phyloP scores from a whole-genome alignment of 768 basidiomycete genomes.

The Collybia mongolica region DNA sequence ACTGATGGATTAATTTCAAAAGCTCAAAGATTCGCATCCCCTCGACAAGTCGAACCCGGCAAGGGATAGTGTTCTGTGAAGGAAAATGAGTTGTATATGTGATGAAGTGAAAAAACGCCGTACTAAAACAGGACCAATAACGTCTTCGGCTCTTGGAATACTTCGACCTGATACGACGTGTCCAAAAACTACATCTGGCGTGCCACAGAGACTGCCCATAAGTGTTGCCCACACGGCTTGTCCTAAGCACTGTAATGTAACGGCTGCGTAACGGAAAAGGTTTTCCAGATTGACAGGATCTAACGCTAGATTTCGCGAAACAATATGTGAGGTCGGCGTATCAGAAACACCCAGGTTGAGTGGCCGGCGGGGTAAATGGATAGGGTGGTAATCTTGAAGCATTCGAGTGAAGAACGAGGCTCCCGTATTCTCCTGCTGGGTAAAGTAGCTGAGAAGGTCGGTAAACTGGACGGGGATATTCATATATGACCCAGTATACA shows the following conservation, averaged over 20 bases:
- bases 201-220: conserved; percentile 26
- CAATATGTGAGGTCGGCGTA: conserved; percentile 1
- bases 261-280: conserved; percentile 17
- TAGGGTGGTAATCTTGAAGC: conserved; percentile 21
- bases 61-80: conserved; percentile 44
- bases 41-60: conserved; percentile 30
- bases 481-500: conserved; percentile 24
- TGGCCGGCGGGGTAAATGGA: conserved; percentile 12
- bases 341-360: neutral
- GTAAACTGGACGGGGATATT: conserved; percentile 28
- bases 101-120: conserved; percentile 11
- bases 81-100: neutral
- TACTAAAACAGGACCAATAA: conserved; percentile 47
- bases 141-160: conserved; percentile 36
- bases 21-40: conserved; percentile 28
- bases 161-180: conserved; percentile 45
- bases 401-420: conserved; percentile 34
- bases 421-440: conserved; percentile 35
- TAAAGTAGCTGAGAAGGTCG: conserved; percentile 33
- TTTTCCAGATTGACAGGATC: conserved; percentile 12
- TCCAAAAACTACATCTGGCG: conserved; percentile 42
- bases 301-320: conserved; percentile 12
- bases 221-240: conserved; percentile 26
- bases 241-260: conserved; percentile 35
- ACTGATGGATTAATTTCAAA: conserved; percentile 32